Conservation (phyloP, 768 basidiomycete species). For the Hypholoma fasciculare region DNA sequence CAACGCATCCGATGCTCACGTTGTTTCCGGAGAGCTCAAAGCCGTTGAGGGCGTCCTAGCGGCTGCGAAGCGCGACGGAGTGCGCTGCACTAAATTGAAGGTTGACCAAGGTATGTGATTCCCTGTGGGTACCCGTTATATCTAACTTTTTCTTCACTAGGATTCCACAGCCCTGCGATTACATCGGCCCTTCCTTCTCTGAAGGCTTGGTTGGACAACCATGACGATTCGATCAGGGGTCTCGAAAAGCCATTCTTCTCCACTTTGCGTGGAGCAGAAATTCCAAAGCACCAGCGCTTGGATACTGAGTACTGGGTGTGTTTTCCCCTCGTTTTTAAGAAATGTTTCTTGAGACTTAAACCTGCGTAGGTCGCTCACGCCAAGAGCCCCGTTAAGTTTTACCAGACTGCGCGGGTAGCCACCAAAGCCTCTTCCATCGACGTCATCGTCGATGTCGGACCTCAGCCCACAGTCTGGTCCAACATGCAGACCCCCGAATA, state of each 20-base stretch:
- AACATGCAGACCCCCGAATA: slow-evolving; percentile 28
- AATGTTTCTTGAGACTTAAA: neutral
- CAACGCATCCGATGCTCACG: slow-evolving; percentile 25
- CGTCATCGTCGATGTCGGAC: slow-evolving; percentile 33
- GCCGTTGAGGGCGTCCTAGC: slow-evolving; percentile 24
- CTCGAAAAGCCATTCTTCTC: slow-evolving; percentile 31
- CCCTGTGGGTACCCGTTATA: no score
- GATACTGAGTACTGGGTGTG: slow-evolving; percentile 31
- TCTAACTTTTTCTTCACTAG: slow-evolving; percentile 12
- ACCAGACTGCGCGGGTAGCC: slow-evolving; percentile 24
- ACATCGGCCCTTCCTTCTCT: slow-evolving; percentile 25
- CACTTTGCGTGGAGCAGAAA: slow-evolving; percentile 25
- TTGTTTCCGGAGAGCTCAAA: slow-evolving; percentile 30
- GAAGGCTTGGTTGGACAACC: slow-evolving; percentile 27
- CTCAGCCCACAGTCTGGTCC: slow-evolving; percentile 32
- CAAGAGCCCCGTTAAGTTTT: slow-evolving; percentile 29
- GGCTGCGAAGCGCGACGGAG: slow-evolving; percentile 25
- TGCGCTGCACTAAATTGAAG: slow-evolving; percentile 26
- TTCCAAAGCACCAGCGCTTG: slow-evolving; percentile 20
- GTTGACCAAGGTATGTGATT: slow-evolving; percentile 30
- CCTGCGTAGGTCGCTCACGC: slow-evolving; percentile 31
- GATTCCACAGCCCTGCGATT: slow-evolving; percentile 36
- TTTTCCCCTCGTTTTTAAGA: neutral
- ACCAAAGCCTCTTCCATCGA: slow-evolving; percentile 21
- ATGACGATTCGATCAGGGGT: slow-evolving; percentile 14